Evolutionary conservation across 2,329 filamentous ascomycete genomes (phyloP).

Genomic region (Macroventuria anomochaeta): DNA sequence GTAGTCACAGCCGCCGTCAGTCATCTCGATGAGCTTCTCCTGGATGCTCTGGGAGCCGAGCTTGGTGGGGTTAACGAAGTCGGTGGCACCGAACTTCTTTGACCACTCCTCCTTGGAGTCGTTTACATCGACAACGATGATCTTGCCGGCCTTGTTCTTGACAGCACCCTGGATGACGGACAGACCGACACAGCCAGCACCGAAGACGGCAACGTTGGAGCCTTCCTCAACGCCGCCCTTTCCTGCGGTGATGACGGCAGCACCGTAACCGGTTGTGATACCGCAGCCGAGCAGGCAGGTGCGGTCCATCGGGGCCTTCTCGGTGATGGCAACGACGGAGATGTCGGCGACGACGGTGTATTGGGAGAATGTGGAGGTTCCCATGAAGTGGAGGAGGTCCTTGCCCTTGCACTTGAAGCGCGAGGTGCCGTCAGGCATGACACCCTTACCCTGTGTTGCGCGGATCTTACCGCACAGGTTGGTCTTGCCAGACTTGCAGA

Average conservation of each 20-base stretch:
- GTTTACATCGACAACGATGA: conserved; percentile 84
- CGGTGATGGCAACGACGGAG: conserved; percentile 91
- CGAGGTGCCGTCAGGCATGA: conserved; percentile 96
- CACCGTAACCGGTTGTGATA: conserved; percentile 98
- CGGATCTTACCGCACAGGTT: conserved; percentile 99
- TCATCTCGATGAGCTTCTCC: conserved; percentile 95
- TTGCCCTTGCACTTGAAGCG: conserved; percentile 95
- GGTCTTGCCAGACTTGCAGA: conserved; percentile 99
- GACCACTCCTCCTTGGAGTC: conserved; percentile 89
- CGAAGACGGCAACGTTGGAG: conserved; percentile 89
- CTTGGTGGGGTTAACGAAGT: conserved; percentile 91
- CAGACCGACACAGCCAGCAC: conserved; percentile 93
- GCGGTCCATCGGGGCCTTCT: conserved; percentile 91
- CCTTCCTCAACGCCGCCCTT: conserved; percentile 75
- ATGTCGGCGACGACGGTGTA: conserved; percentile 99
- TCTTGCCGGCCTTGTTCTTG: conserved; percentile 78
- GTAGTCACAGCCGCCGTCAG: conserved; percentile 96
- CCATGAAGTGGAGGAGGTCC: conserved; percentile 98
- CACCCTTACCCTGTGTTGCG: conserved; percentile 90
- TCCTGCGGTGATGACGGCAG: conserved; percentile 89
- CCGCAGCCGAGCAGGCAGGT: conserved; percentile 96
- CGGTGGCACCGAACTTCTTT: conserved; percentile 91
- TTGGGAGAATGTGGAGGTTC: conserved; percentile 97
- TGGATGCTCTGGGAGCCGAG: conserved; percentile 75
- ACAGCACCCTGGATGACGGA: conserved; percentile 94